phyloP scores from a whole-genome alignment of 1,284 basidiomycete genomes.

The Ganoderma leucocontextum region DNA sequence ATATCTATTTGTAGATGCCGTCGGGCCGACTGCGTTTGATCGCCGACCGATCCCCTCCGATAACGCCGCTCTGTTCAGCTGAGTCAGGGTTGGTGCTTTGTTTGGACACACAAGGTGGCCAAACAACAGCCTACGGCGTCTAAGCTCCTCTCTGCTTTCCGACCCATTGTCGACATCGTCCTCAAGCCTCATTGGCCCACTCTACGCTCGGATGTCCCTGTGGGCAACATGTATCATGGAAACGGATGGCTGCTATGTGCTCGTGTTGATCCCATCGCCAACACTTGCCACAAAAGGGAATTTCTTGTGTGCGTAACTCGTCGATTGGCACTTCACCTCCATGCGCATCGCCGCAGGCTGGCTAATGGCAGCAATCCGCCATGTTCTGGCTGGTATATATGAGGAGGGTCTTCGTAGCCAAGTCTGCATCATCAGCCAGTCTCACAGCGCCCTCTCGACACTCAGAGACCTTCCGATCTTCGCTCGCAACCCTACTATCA shows the following conservation, averaged over 20 bases:
- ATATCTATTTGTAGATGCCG: not conserved
- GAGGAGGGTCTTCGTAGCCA: too few species aligned
- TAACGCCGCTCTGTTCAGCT: too few species aligned
- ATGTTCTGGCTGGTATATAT: not conserved
- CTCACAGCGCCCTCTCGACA: not conserved
- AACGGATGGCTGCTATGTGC: not conserved
- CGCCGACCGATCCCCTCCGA: not conserved
- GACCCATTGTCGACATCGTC: not conserved
- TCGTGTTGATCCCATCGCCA: not conserved
- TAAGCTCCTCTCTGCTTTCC: not conserved
- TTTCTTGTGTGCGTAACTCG: not conserved
- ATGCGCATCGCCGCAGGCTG: not conserved
- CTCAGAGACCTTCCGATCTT: not conserved
- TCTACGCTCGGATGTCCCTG: not conserved
- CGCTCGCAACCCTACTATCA: not conserved
- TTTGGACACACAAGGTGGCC: not conserved
- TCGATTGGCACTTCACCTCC: conserved; percentile 9
- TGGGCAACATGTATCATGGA: conserved; percentile 7
- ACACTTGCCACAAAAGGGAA: conserved; percentile 2
- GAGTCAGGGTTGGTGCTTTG: too few species aligned
- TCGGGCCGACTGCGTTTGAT: not conserved
- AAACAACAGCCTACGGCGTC: not conserved
- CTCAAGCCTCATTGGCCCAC: conserved; percentile 6
- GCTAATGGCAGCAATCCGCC: conserved; percentile 8
- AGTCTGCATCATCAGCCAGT: conserved; percentile 1